Base-by-base conservation (phyloP, 2,329 filamentous ascomycete genomes). In the Pyrenochaeta sp. region DNA sequence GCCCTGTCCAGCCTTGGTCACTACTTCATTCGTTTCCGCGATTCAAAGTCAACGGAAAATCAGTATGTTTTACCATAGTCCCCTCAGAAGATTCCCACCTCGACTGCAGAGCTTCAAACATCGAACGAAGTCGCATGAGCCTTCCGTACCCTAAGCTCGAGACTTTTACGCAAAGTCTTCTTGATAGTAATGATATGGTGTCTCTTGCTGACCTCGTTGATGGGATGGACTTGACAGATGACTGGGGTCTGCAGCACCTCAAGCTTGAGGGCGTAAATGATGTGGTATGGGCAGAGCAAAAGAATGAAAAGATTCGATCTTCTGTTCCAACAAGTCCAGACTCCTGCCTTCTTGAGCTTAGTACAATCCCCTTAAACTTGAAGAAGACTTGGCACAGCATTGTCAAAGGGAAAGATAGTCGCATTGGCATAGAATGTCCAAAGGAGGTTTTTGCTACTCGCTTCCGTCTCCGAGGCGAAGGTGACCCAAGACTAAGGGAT, bases 221-320 rank as follows among this genome's bases (percentile, higher is more conserved):
- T 31, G 30, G 43, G 15, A 45, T 45, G 43, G 43, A 45, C 23
- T 11, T 45, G 23, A 45, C 43, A 23, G 43, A 45, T 23, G 5
- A 45, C 35, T 45, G 43, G 43, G 43, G 43, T 27, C 27, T 45
- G 23, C 15, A 36, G 43, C 31, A 27, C 36, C 43, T 45, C 30
- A 36, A 45, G 36, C 43, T 45, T 31, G 31, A 36, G 7, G 30
- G 30, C 31, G 43, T 36, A 36, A 45, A 36, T 23, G 43, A 45
- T 45, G 7, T 45, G 23, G 43, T 31, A 36, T 45, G 43, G 43
- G 36, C 31, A 36, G 6, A 10, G 17, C 43, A 31, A 17, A 45
- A 45, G n/a, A 45, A 45, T 45, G 43, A 45, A 17, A 45, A 45
- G 31, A 45, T 45, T 10, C 43, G 43, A 45, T 30, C 43, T 36